Evolutionary conservation across 202 grass and related monocot species (phyloP), one percentile per base, ranked within the genome.

Genomic region (Miscanthus sacchariflorus): DNA sequence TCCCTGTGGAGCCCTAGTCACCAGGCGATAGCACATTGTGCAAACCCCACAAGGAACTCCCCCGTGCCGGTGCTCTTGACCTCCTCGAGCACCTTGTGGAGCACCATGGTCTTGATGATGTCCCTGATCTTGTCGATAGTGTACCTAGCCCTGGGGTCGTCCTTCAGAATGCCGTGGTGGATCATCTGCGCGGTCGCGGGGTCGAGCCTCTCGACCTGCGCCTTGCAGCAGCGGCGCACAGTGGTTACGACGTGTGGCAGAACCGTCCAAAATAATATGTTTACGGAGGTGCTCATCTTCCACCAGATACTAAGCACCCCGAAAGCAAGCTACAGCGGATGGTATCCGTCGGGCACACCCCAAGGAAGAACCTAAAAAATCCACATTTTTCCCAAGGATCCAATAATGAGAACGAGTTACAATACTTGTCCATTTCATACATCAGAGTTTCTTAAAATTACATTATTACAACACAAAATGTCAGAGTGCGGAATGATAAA

Each of bases 1-100:
- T 7, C 68, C 87, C 65, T 72, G 45, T 4, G 24, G 50, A 7
- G 24, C 30, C 12, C 46, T 74, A 5, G 78, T 83, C 48, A 85
- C 84, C 27, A 15, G 12, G 77, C 81, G 89, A 85, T 96, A 98
- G 78, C 96, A 96, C 43, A 81, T 35, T 83, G 74, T 93, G 66
- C 96, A 91, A 12, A 12, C 48, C 59, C 87, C 84, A 50, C 83
- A 25, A 61, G 48, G 77, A 94, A 98, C 43, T 94, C 92, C 2
- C 92, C 96, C 50, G 67, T 82, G 6, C 96, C 93, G 3, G 83
- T 93, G 87, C 96, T 98, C 85, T 77, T 93, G 80, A 94, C 78
- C 74, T 98, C 93, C 85, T 98, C 96, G 12, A 98, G 76, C 63
- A 90, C 90, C 85, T 84, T 96, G 73, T 96, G 93, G n/a, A 98